Conservation (phyloP, 352 stramenopile genomes). For the Pythium rishiriense region DNA sequence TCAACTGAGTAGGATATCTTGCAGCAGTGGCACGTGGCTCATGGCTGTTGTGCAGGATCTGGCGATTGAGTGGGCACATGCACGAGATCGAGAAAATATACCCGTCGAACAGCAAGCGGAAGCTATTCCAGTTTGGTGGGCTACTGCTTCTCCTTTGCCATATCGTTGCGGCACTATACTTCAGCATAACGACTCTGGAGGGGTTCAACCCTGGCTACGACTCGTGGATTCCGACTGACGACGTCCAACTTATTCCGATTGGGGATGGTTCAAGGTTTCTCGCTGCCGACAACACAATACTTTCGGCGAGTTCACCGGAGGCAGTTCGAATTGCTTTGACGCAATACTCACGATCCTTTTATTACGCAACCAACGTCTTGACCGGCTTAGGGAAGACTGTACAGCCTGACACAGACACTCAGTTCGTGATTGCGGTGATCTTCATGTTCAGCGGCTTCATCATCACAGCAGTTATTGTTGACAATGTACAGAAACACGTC, state of each 20-base stretch:
- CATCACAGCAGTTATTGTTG: constrained; percentile 48
- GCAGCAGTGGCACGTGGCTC: background rate
- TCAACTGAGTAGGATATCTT: too few species aligned
- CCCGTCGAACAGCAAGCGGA: constrained; percentile 1
- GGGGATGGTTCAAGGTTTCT: background rate
- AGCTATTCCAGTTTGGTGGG: background rate
- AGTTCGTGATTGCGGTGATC: constrained; percentile 41
- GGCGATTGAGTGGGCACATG: background rate
- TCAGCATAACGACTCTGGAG: background rate
- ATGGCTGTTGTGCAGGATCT: background rate
- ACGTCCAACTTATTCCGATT: constrained; percentile 20
- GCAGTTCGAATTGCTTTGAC: constrained; percentile 20
- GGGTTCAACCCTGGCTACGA: background rate
- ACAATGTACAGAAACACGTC: constrained; percentile 55
- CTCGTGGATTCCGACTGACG: background rate
- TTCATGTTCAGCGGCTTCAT: constrained; percentile 58
- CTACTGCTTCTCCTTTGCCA: background rate
- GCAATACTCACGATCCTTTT: constrained; percentile 39
- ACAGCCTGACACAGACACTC: constrained; percentile 36
- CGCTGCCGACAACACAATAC: constrained; percentile 26
- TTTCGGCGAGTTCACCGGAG: background rate
- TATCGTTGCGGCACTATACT: background rate
- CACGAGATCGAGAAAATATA: background rate
- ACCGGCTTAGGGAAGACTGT: constrained; percentile 38
- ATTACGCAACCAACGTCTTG: constrained; percentile 39